phyloP scores from a whole-genome alignment of 164 flowering plant genomes.

The Liquidambar formosana region DNA sequence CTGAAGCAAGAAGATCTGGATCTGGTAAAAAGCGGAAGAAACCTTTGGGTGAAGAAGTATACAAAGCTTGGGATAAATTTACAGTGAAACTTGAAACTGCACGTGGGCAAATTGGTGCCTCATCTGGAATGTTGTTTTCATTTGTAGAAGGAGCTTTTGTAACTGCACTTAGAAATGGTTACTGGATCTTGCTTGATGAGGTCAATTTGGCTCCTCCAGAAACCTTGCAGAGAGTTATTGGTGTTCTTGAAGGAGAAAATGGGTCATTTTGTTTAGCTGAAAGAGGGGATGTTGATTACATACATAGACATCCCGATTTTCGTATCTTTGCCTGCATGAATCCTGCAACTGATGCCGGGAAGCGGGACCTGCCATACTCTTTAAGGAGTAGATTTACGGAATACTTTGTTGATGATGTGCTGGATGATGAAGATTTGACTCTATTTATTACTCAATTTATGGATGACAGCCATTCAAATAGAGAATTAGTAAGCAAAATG shows the following conservation, averaged over 20 bases:
- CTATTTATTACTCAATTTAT: conserved; percentile 61
- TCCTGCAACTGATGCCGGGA: conserved; percentile 99
- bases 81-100: conserved; percentile 53
- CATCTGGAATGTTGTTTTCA: conserved; percentile 78
- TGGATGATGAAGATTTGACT: conserved; percentile 72
- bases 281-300: conserved; percentile 74
- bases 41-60: conserved; percentile 37
- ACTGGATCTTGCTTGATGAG: conserved; percentile 98
- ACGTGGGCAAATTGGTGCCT: conserved; percentile 45
- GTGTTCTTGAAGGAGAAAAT: conserved; percentile 82
- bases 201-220: conserved; percentile 98
- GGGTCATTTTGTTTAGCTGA: conserved; percentile 91
- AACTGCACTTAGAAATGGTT: conserved; percentile 79
- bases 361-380: conserved; percentile 76
- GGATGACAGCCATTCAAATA: conserved; percentile 34
- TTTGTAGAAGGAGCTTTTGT: conserved; percentile 96
- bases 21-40: conserved; percentile 70
- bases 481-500: conserved; percentile 44
- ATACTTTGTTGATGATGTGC: conserved; percentile 85
- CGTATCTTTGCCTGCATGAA: conserved; percentile 98
- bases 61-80: conserved; percentile 60
- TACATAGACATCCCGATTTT: conserved; percentile 74
- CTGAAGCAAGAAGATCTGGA: conserved; percentile 32
- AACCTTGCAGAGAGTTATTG: conserved; percentile 82
- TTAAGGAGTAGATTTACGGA: conserved; percentile 87